Percentiles rank a stretch among this genome's conserved stretches.
These are phyloP conservation scores for Penicillium concentricum DNA, from an alignment of 2,329 filamentous ascomycete genomes.

Conservation along the genomic window DNA sequence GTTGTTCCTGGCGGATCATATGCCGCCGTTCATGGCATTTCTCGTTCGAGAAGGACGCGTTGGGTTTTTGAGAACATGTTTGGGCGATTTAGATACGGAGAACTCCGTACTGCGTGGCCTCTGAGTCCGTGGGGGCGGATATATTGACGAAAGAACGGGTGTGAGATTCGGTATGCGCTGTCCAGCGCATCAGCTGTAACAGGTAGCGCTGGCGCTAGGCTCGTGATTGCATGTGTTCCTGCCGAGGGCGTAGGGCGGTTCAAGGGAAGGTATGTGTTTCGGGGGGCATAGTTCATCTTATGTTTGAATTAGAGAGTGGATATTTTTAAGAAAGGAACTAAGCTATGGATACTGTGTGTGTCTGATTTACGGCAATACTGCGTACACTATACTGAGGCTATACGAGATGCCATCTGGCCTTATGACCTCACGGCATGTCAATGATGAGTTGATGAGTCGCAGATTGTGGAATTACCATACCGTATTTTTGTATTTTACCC, in stretches of 20 bases:
- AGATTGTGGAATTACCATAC: neutral
- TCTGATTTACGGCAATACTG: conserved; percentile 1
- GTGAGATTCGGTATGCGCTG: neutral
- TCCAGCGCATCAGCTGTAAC: neutral
- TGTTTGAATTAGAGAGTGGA: neutral
- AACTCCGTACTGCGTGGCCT: neutral
- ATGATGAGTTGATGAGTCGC: conserved; percentile 11
- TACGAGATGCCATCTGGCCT: conserved; percentile 2
- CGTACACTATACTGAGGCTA: conserved; percentile 1
- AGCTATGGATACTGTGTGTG: conserved; percentile 2
- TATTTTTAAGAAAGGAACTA: neutral
- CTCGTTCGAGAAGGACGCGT: neutral
- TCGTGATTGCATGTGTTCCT: conserved; percentile 3
- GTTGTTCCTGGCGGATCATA: neutral
- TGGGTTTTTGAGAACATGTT: too few species aligned
- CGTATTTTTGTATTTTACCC: conserved; percentile 8
- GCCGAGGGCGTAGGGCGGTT: neutral
- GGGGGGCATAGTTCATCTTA: neutral
- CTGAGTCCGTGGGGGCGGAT: neutral
- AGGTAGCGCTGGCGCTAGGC: neutral
- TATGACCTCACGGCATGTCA: conserved; percentile 6
- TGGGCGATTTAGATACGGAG: neutral
- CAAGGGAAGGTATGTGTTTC: neutral
- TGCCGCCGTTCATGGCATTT: neutral
- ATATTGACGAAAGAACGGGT: too few species aligned